Percentiles rank a stretch among this genome's conserved stretches.
These are phyloP conservation scores for Cylindricascospora bacillispora DNA, from an alignment of 1,139 yeast species.

Conservation along the genomic window DNA sequence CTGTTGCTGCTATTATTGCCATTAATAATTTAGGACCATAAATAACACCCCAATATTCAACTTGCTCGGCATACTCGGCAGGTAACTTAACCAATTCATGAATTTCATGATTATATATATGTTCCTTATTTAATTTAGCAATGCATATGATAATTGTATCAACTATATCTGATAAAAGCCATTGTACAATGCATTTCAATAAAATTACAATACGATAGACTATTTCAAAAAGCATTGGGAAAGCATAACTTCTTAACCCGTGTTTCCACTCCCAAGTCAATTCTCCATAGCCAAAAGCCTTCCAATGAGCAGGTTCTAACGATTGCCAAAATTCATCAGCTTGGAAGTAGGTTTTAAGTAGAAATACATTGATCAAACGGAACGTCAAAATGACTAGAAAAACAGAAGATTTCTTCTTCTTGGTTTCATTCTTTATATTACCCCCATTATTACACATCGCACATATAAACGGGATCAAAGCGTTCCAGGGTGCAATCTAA, in stretches of 20 bases:
- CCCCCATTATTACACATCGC: no score
- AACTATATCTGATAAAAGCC: slow-evolving; percentile 1
- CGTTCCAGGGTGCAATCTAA: no score
- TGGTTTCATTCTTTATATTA: no score
- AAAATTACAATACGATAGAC: slow-evolving; percentile 12
- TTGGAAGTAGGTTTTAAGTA: slow-evolving; percentile 70
- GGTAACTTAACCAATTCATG: slow-evolving; percentile 6
- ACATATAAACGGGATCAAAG: no score
- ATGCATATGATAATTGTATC: slow-evolving; percentile 3
- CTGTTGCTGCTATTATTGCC: slow-evolving; percentile 57
- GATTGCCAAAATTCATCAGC: slow-evolving; percentile 95
- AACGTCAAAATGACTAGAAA: slow-evolving; percentile 19
- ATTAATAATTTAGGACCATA: slow-evolving; percentile 53
- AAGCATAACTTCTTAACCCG: slow-evolving; percentile 63
- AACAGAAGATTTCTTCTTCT: background rate
- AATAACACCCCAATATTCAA: slow-evolving; percentile 28
- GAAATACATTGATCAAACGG: slow-evolving; percentile 51
- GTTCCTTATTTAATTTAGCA: slow-evolving; percentile 3
- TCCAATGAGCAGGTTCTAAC: slow-evolving; percentile 77
- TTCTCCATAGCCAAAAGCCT: slow-evolving; percentile 69
- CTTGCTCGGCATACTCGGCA: slow-evolving; percentile 2
- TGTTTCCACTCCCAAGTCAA: slow-evolving; percentile 91
- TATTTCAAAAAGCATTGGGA: slow-evolving; percentile 53
- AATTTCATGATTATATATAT: slow-evolving; percentile 18
- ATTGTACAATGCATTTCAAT: background rate